Evolutionary conservation across 352 stramenopile genomes (phyloP).

Genomic region (Pythium monospermum): DNA sequence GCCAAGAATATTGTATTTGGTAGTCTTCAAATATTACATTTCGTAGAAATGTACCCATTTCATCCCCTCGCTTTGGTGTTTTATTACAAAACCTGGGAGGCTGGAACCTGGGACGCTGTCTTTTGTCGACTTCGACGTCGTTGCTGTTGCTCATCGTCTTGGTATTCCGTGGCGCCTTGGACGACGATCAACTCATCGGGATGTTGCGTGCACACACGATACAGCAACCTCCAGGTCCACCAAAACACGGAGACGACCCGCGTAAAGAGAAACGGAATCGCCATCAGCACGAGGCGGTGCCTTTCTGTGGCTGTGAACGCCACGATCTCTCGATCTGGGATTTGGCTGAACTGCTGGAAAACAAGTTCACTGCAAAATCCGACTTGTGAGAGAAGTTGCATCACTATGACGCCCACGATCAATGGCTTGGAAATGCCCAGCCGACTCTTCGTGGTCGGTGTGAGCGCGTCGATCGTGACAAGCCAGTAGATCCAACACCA

Average conservation of each 20-base stretch:
- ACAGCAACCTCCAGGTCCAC: slow-evolving; percentile 15
- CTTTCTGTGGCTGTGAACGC: neutral
- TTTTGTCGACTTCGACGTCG: neutral
- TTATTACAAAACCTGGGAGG: too few species aligned
- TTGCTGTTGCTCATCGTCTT: neutral
- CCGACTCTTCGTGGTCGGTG: slow-evolving; percentile 10
- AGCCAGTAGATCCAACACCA: slow-evolving; percentile 17
- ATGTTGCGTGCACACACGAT: slow-evolving; percentile 6
- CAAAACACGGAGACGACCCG: slow-evolving; percentile 7
- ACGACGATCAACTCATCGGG: slow-evolving; percentile 16
- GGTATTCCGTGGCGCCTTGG: slow-evolving; percentile 16
- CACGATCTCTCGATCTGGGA: slow-evolving; percentile 1
- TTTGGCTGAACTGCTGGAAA: slow-evolving; percentile 8
- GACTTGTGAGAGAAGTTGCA: neutral
- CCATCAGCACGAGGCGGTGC: neutral
- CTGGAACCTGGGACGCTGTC: neutral
- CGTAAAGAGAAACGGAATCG: slow-evolving; percentile 18
- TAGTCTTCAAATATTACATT: too few species aligned
- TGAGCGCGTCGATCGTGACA: slow-evolving; percentile 15
- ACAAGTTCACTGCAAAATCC: neutral
- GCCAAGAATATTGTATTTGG: too few species aligned
- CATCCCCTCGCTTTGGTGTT: too few species aligned
- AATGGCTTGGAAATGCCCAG: slow-evolving; percentile 3
- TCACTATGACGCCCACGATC: neutral
- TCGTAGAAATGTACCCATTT: too few species aligned